Evolutionary conservation across 2,329 filamentous ascomycete species (phyloP), one percentile per base, ranked within the genome.

Genomic region (Colletotrichum destructivum): DNA sequence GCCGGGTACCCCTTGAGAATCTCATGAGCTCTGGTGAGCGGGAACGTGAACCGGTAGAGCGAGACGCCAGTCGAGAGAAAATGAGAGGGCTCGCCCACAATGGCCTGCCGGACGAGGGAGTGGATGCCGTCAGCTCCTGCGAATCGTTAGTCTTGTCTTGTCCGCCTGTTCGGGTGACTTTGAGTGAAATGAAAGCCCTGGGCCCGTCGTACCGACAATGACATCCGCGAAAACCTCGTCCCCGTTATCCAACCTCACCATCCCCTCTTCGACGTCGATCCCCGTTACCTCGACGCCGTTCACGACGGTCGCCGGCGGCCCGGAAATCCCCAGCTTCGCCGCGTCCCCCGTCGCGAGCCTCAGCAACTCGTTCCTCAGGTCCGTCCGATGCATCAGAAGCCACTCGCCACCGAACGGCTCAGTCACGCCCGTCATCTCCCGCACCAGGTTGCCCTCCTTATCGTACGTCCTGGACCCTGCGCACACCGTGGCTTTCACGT

Each of bases 341-440:
- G 65, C 69, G 18, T 71, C 65, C 59, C 59, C 65, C 18, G 69
- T 69, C 38, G 69, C 65, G 3, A 71, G 65, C 38, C 69, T 2
- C 15, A 56, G 13, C 47, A 71, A 15, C 60, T 64, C 65, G 6
- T 59, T 57, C 13, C 55, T 46, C 16, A 71, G 46, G 12, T 71
- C 69, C 26, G 26, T 31, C 1, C 65, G 59, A 12, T 69, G 69
- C 65, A 64, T 59, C 26, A 71, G 60, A 15, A 71, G 40, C 69
- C 59, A 71, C 65, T 71, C 69, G 52, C 69, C 21, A 9, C 69
- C 69, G 12, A 71, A 71, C 38, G 69, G 69, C 40, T 71, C 69
- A 47, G 69, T 59, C 2, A 60, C 59, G 44, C 69, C 69, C 8
- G 59, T 71, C 23, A 69, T 64, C 54, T 71, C 69, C n/a, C 65